Percentiles rank a stretch among this genome's conserved stretches.
These are phyloP conservation scores for Arachis monticola DNA, from an alignment of 331 rosid species.

Conservation along the genomic window DNA sequence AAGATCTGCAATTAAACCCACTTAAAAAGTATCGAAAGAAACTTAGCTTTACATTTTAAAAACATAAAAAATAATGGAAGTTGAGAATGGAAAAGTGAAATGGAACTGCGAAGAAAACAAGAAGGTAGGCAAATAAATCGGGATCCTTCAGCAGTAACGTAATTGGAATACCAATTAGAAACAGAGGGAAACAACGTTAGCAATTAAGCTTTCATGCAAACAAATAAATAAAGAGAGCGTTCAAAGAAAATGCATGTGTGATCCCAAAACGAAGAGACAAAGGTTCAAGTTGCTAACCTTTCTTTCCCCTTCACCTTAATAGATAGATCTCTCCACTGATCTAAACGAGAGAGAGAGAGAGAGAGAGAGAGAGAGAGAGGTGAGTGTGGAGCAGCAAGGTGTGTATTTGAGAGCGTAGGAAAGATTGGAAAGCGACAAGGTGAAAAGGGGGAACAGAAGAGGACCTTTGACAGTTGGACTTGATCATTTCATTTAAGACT, in stretches of 20 bases:
- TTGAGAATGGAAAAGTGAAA: constrained; percentile 7
- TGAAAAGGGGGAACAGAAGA: background rate
- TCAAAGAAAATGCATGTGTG: background rate
- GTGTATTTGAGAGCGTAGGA: background rate
- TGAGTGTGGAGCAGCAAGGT: background rate
- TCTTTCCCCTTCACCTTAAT: background rate
- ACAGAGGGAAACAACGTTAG: too few species aligned
- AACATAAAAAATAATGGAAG: constrained; percentile 14
- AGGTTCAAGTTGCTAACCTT: constrained; percentile 21
- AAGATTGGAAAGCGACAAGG: constrained; percentile 11
- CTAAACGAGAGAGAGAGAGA: background rate
- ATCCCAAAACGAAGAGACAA: background rate
- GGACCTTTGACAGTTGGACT: constrained; percentile 37
- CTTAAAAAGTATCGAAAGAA: background rate
- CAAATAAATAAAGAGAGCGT: too few species aligned
- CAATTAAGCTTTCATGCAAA: too few species aligned
- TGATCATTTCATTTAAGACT: background rate
- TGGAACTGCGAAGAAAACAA: background rate
- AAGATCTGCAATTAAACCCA: constrained; percentile 34
- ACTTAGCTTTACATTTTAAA: background rate
- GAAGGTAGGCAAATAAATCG: constrained; percentile 27
- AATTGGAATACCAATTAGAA: background rate
- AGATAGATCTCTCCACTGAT: constrained; percentile 11
- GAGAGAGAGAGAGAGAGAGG: background rate
- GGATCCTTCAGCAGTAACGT: background rate